A percentile compares a stretch with the other conserved stretches of the same genome.
Evolutionary conservation across 306 rosid genomes (phyloP).

Genomic region (Alnus glutinosa): DNA sequence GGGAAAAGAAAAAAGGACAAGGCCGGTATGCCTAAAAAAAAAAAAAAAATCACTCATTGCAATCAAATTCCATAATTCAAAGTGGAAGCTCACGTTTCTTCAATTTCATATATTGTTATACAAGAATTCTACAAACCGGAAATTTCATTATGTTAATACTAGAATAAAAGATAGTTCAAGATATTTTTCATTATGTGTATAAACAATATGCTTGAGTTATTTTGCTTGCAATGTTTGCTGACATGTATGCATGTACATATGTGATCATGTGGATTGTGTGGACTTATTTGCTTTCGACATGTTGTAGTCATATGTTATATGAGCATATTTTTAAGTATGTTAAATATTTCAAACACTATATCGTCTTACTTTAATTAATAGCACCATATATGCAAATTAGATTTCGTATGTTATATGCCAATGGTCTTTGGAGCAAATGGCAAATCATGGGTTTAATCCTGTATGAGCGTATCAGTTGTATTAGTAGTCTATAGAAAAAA

Average conservation of each 20-base stretch:
- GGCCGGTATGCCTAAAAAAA: no score
- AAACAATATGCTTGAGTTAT: neutral
- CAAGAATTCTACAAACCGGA: neutral
- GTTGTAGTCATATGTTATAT: neutral
- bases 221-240: neutral
- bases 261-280: neutral
- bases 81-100: neutral
- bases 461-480: no score
- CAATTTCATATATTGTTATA: neutral
- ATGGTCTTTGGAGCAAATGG: neutral
- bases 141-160: neutral
- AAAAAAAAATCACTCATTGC: no score
- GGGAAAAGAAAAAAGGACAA: no score
- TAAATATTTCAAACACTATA: neutral
- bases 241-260: neutral
- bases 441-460: neutral
- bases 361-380: neutral
- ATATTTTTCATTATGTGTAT: neutral
- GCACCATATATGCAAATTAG: neutral
- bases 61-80: neutral
- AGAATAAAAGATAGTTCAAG: neutral
- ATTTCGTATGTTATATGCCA: no score
- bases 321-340: neutral
- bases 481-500: no score
- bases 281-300: neutral